phyloP scores from a whole-genome alignment of 306 rosid species.

The Echinosophora koreensis region DNA sequence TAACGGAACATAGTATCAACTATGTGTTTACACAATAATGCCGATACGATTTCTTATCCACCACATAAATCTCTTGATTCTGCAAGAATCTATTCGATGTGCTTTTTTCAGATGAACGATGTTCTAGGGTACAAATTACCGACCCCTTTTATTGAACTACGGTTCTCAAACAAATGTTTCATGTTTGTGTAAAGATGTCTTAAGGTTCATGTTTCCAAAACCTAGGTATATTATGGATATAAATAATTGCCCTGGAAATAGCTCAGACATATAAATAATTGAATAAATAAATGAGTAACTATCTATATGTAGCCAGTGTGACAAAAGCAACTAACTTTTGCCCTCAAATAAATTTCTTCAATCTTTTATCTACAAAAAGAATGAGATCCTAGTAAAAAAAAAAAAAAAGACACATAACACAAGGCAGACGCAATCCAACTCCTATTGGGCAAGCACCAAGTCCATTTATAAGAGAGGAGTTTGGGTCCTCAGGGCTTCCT shows the following conservation, averaged over 20 bases:
- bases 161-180: too few relatives aligned
- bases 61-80: too few relatives aligned
- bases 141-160: too few relatives aligned
- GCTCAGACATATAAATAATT: conserved; percentile 34
- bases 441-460: conserved; percentile 27
- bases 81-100: too few relatives aligned
- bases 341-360: conserved; percentile 24
- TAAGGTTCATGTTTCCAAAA: too few relatives aligned
- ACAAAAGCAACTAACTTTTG: conserved; percentile 6
- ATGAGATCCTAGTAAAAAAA: conserved; percentile 40
- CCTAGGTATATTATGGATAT: too few relatives aligned
- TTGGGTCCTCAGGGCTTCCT: conserved; percentile 77
- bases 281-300: conserved; percentile 29
- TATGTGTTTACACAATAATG: too few relatives aligned
- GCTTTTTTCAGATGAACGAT: too few relatives aligned
- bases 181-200: too few relatives aligned
- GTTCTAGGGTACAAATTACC: too few relatives aligned
- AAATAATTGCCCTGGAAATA: neutral
- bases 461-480: conserved; percentile 8
- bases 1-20: too few relatives aligned
- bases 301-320: neutral
- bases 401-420: conserved; percentile 9
- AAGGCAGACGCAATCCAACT: conserved; percentile 33
- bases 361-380: conserved; percentile 38
- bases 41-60: too few relatives aligned